Conservation (phyloP, 2,329 filamentous ascomycete species). For the Zasmidium cellare region DNA sequence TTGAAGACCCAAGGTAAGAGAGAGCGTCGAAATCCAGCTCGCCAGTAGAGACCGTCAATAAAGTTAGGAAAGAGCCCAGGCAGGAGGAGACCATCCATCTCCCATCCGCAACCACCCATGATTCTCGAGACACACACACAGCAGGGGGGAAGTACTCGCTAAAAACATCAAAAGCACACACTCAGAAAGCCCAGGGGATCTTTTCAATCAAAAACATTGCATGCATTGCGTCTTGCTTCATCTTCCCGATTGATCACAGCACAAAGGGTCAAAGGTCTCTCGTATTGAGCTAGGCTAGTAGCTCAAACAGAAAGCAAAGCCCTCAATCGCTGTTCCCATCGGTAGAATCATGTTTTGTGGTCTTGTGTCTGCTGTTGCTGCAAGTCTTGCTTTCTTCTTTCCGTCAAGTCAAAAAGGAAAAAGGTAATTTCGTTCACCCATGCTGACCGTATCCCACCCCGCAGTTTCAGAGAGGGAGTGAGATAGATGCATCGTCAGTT, state of each 20-base stretch:
- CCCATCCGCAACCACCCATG: background rate
- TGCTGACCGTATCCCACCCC: background rate
- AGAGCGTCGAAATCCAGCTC: background rate
- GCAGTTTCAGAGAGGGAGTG: background rate
- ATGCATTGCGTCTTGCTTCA: background rate
- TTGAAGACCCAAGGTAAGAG: background rate
- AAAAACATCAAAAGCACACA: background rate
- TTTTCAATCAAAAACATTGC: background rate
- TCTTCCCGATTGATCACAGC: background rate
- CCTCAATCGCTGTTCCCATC: background rate
- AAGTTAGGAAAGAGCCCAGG: background rate
- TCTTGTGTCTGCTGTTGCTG: background rate
- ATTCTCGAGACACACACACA: background rate
- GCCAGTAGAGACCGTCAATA: background rate
- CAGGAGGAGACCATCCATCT: background rate
- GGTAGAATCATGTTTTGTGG: background rate
- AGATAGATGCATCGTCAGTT: conserved; percentile 15
- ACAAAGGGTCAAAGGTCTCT: background rate
- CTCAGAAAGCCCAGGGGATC: background rate
- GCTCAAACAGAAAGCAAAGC: background rate
- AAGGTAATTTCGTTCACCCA: background rate
- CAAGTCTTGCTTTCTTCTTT: background rate
- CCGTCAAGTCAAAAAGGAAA: background rate
- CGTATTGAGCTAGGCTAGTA: background rate
- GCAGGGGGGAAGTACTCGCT: background rate